These are phyloP conservation scores for Stephanodiscus triporus DNA, from an alignment of 108 stramenopile species.

Conservation along the genomic window DNA sequence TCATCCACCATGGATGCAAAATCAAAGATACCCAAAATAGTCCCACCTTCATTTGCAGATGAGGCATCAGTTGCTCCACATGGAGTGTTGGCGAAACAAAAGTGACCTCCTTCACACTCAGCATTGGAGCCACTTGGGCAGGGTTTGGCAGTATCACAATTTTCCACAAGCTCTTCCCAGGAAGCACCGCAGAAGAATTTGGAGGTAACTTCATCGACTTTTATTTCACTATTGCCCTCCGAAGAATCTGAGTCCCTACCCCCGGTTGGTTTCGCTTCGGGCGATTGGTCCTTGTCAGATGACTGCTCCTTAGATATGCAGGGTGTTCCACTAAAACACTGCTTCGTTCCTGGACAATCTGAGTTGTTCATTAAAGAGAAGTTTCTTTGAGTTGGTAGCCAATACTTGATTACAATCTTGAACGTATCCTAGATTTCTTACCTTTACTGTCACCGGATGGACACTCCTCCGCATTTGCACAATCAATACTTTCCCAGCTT, in stretches of 20 bases:
- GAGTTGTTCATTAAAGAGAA: conserved; percentile 1
- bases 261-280: conserved; percentile 1
- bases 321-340: conserved; percentile 45
- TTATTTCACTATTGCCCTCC: neutral
- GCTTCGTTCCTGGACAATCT: conserved; percentile 40
- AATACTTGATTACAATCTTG: neutral
- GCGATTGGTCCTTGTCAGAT: conserved; percentile 1
- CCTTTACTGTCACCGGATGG: conserved; percentile 39
- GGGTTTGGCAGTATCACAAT: conserved; percentile 38
- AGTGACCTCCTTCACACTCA: conserved; percentile 31
- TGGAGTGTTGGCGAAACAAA: conserved; percentile 48
- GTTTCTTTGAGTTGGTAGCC: neutral
- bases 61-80: conserved; percentile 13
- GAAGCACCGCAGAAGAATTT: conserved; percentile 46
- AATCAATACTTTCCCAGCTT: conserved; percentile 47
- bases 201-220: conserved; percentile 26
- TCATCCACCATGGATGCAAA: conserved; percentile 41
- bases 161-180: conserved; percentile 34
- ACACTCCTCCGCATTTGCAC: conserved; percentile 39
- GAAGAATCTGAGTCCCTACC: conserved; percentile 1
- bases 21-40: conserved; percentile 12
- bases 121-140: conserved; percentile 48
- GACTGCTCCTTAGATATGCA: conserved; percentile 17
- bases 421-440: neutral
- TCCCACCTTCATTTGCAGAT: conserved; percentile 6